Base-by-base conservation (phyloP, 1,139 yeast species). In the Suhomyces choctaworum region DNA sequence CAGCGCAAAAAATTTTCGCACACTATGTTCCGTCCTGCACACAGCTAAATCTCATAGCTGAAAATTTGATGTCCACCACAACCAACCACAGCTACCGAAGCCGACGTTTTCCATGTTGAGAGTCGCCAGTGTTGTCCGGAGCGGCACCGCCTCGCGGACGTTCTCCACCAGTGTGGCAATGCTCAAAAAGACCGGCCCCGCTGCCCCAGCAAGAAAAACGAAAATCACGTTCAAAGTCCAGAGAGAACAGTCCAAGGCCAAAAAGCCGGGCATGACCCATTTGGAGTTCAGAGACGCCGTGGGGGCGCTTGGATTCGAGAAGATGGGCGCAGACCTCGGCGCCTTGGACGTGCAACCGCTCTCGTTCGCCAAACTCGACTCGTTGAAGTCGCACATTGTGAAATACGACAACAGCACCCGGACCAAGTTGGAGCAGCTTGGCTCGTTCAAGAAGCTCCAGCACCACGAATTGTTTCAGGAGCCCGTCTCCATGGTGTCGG, bases 391-490 rank as follows among this genome's bases (percentile, higher is more conserved):
- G 10, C 39, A 45, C n/a, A 53, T 68, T 3, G 58, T 55, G 14
- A 54, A 50, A 22, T 70, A 61, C 46, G 44, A 52, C 13, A 28
- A 46, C 1, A 29, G 34, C 4, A 41, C 56, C 7, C 56, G 56
- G 39, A 31, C 44, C 16, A 50, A 51, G 13, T 63, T 78, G 43
- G 49, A 50, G 13, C 47, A 53, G 16, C 55, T 78, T 33, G 84
- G 84, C 12, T 62, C 80, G 0, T 82, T 83, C 57, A 76, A 77
- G 48, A 80, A 76, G 45, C 69, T 66, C 45, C 92, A 83, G 58
- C 79, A 71, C 52, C 76, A 78, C 46, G 92, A 83, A 56, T 51
- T 80, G 30, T 81, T 78, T 51, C 54, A 64, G 20, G 63, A 65
- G 22, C 90, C 89, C 12, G 56, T 79, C 3, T 66, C 86, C 1